Percentiles rank a stretch among this genome's conserved stretches.
Evolutionary conservation across 495 filamentous ascomycete genomes (phyloP).

Genomic region (Baudoinia panamericana): DNA sequence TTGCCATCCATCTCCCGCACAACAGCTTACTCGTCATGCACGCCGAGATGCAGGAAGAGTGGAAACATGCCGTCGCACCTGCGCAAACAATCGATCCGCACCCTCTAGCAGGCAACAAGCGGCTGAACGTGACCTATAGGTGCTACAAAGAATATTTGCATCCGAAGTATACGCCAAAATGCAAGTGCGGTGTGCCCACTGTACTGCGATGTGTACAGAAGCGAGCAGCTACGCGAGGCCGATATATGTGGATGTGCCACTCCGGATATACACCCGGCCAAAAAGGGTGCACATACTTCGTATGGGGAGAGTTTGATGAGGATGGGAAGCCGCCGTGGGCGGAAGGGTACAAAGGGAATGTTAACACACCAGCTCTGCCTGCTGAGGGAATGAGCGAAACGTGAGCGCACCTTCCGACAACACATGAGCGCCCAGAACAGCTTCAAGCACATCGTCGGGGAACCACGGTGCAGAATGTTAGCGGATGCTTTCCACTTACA

Average conservation of each 20-base stretch:
- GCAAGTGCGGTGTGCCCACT: constrained; percentile 54
- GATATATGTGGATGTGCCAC: constrained; percentile 94
- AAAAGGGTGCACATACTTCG: constrained; percentile 66
- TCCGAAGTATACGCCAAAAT: constrained; percentile 52
- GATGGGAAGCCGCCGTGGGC: constrained; percentile 67
- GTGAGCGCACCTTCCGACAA: too few relatives aligned
- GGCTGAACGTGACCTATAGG: constrained; percentile 92
- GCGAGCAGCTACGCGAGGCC: constrained; percentile 57
- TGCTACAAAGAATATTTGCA: constrained; percentile 66
- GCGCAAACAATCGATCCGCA: constrained; percentile 66
- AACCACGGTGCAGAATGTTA: too few relatives aligned
- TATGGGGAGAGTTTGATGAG: constrained; percentile 82
- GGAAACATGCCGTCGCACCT: constrained; percentile 65
- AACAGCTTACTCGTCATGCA: constrained; percentile 92
- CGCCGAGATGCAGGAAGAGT: constrained; percentile 73
- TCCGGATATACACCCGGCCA: constrained; percentile 61
- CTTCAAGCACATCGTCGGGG: too few relatives aligned
- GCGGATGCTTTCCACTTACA: too few relatives aligned
- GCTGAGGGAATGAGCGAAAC: too few relatives aligned
- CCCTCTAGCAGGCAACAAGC: constrained; percentile 58
- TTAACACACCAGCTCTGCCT: constrained; percentile 7
- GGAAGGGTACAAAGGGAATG: constrained; percentile 16
- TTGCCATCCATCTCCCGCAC: constrained; percentile 83
- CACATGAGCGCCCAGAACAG: too few relatives aligned
- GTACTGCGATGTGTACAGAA: constrained; percentile 69